Evolutionary conservation across 1,284 basidiomycete species (phyloP).

Genomic region (Puccinia hordei): DNA sequence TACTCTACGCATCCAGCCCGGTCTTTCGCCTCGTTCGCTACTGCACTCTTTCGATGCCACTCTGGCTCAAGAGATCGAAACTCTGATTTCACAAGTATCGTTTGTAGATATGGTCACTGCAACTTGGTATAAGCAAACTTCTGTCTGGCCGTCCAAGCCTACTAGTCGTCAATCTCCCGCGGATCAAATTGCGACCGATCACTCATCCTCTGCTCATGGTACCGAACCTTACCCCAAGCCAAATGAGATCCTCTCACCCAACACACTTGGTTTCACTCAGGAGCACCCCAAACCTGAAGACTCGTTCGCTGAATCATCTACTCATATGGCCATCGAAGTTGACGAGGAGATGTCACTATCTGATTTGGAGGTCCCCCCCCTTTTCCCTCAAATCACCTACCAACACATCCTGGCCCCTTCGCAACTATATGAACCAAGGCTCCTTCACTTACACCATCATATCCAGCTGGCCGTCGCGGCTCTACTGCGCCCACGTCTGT

Average conservation of each 20-base stretch:
- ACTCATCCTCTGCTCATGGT: not conserved
- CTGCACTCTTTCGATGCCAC: conserved; percentile 21
- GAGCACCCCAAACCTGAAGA: not conserved
- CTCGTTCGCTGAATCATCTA: not conserved
- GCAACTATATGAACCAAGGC: conserved; percentile 5
- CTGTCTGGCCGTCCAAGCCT: not conserved
- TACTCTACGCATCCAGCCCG: conserved; percentile 25
- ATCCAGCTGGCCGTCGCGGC: conserved; percentile 27
- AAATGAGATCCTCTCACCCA: not conserved
- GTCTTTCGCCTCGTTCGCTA: conserved; percentile 13
- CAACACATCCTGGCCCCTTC: conserved; percentile 18
- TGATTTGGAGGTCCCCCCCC: not conserved
- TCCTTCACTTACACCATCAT: conserved; percentile 36
- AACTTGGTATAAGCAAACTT: conserved; percentile 3
- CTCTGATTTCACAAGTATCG: conserved; percentile 17
- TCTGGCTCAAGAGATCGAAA: conserved; percentile 15
- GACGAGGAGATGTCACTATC: conserved; percentile 21
- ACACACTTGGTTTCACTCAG: not conserved
- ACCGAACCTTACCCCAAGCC: not conserved
- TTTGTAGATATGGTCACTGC: conserved; percentile 20
- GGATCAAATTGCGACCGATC: not conserved
- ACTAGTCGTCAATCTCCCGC: not conserved
- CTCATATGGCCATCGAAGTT: conserved; percentile 11
- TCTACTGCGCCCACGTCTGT: conserved; percentile 18
- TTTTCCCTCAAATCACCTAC: not conserved